Percentiles rank a stretch among this genome's conserved stretches.
Conservation (phyloP, 2,329 filamentous ascomycete genomes). For the Aureobasidium sp. region DNA sequence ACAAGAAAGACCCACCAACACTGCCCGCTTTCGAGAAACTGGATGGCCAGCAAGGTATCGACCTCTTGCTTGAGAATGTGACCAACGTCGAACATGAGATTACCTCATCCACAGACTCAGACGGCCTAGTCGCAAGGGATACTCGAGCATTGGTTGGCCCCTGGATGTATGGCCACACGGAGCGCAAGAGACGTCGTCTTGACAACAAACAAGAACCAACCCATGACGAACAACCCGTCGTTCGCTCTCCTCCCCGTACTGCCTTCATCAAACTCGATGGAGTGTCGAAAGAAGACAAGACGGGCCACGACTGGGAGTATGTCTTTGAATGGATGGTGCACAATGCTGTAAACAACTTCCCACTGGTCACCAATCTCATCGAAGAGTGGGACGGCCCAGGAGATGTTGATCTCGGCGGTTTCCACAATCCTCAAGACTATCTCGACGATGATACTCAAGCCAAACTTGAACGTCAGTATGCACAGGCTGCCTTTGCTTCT, state of each 20-base stretch:
- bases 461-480: conserved; percentile 57
- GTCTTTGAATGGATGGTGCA: conserved; percentile 60
- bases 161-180: conserved; percentile 61
- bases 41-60: conserved; percentile 52
- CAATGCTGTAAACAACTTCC: conserved; percentile 55
- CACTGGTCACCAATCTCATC: conserved; percentile 54
- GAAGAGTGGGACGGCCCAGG: conserved; percentile 67
- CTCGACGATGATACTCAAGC: conserved; percentile 54
- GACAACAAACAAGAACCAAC: background rate
- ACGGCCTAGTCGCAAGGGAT: conserved; percentile 51
- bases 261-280: conserved; percentile 22
- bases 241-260: background rate
- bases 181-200: conserved; percentile 48
- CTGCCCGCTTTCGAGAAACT: conserved; percentile 59
- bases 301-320: conserved; percentile 60
- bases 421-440: conserved; percentile 45
- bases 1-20: conserved; percentile 49
- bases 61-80: conserved; percentile 55
- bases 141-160: conserved; percentile 62
- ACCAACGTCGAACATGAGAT: conserved; percentile 36
- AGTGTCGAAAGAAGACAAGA: conserved; percentile 26
- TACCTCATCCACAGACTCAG: conserved; percentile 21
- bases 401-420: conserved; percentile 61
- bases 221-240: background rate
- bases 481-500: conserved; percentile 58